A percentile compares a stretch with the other conserved stretches of the same genome.
Conservation (phyloP, 352 stramenopile species). For the Poterioochromonas sp. region DNA sequence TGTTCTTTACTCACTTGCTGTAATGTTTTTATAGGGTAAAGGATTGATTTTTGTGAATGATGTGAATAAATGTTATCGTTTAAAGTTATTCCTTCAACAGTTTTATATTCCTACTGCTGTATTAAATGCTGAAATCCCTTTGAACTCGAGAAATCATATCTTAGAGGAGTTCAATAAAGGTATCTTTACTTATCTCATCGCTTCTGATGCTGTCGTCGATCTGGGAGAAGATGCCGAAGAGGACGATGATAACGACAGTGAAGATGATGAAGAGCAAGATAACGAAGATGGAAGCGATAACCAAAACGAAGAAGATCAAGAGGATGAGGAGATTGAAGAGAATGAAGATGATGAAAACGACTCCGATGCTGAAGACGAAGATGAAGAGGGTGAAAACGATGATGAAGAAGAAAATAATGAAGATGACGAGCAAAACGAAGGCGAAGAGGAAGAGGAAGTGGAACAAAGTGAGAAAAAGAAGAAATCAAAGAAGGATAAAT, state of each 20-base stretch:
- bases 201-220: constrained; percentile 91
- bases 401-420: constrained; percentile 40
- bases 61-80: constrained; percentile 81
- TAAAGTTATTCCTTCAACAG: constrained; percentile 98
- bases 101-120: constrained; percentile 96
- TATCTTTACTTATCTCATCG: constrained; percentile 97
- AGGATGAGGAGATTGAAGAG: constrained; percentile 46
- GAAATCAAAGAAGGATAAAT: constrained; percentile 27
- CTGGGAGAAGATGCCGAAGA: constrained; percentile 61
- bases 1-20: too few species aligned
- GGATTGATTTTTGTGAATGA: constrained; percentile 98
- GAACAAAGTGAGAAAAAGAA: neutral
- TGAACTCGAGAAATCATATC: constrained; percentile 94
- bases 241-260: constrained; percentile 52
- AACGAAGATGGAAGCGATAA: constrained; percentile 49
- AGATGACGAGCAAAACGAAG: constrained; percentile 35
- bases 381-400: constrained; percentile 42
- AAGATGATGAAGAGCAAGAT: constrained; percentile 45
- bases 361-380: constrained; percentile 50
- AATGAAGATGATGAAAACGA: constrained; percentile 50
- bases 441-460: constrained; percentile 19
- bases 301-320: constrained; percentile 50
- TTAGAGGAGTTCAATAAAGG: constrained; percentile 79
- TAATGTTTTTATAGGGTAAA: constrained; percentile 63
- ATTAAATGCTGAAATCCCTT: constrained; percentile 94